Base-by-base conservation (phyloP, 139 green algal genomes). In the Picochlorum sp. region DNA sequence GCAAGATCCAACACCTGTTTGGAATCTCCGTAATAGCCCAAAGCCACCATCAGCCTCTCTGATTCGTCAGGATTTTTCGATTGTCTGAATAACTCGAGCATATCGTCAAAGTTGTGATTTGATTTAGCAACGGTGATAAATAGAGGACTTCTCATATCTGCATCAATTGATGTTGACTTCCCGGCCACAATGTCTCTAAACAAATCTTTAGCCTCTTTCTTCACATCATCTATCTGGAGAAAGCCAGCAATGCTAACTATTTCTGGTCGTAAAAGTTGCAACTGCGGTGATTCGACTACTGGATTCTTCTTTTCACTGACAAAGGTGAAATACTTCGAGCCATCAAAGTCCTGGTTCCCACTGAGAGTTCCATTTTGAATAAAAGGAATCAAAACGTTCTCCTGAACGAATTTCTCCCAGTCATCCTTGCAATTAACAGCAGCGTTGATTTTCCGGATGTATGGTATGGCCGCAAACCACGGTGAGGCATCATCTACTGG, bases 71-170 rank as follows among this genome's bases (percentile, higher is more conserved):
- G 28, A 26, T 75, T 69, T 8, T 30, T 29, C 25, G 60, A 56
- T 0, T 52, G 40, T 50, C 13, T 3, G 32, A 67, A 58, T 25
- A 77, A 33, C 4, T 32, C 31, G 14, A 57, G 31, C 30, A 65
- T 56, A 30, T 57, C 53, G 16, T 60, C 20, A 52, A 55, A 73
- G 1, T 40, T 28, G 16, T 53, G 29, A 44, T 28, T 36, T 20
- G 31, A 52, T 3, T 51, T 50, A 5, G 67, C 63, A 2, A 69
- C 69, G 7, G 76, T 56, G 10, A 51, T 40, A 55, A 83, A 90
- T 12, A 81, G 61, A 2, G 67, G 50, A 0, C 40, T 36, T 4
- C 69, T 32, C 14, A 85, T 55, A 56, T 88, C 79, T 33, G 77
- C 33, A 13, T 81, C 58, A 4, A 14, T 24, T 22, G 1, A 13